These are phyloP conservation scores for Collybiopsis luxurians DNA, from an alignment of 768 basidiomycete species.

Conservation along the genomic window DNA sequence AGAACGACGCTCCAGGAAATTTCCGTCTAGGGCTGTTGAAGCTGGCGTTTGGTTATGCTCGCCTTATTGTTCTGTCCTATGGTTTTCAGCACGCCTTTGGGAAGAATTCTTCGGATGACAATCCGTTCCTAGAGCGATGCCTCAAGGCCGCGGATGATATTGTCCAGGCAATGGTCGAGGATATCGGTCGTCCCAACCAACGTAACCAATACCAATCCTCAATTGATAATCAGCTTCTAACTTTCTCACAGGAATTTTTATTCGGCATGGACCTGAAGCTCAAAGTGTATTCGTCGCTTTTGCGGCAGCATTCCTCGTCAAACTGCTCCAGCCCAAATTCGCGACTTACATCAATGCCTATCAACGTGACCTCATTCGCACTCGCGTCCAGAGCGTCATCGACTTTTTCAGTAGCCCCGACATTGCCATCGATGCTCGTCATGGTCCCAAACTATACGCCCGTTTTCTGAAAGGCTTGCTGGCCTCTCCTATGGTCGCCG, in stretches of 20 bases:
- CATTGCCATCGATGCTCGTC: constrained; percentile 76
- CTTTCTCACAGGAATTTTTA: constrained; percentile 41
- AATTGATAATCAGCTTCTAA: neutral
- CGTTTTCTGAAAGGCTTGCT: constrained; percentile 75
- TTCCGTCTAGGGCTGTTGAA: constrained; percentile 63
- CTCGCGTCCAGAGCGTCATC: constrained; percentile 61
- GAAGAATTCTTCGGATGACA: constrained; percentile 58
- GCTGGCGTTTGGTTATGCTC: constrained; percentile 64
- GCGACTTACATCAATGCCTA: constrained; percentile 55
- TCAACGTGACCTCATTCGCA: constrained; percentile 59
- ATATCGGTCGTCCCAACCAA: constrained; percentile 54
- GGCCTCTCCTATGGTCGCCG: constrained; percentile 49
- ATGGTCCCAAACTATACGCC: constrained; percentile 78
- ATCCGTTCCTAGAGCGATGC: constrained; percentile 65
- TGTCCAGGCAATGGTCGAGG: constrained; percentile 56
- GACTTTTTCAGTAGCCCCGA: constrained; percentile 66
- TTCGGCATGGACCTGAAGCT: constrained; percentile 75
- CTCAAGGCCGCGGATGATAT: constrained; percentile 65
- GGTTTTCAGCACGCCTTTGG: constrained; percentile 77
- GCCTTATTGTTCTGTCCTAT: constrained; percentile 68
- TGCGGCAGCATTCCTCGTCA: constrained; percentile 79
- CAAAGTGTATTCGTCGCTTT: constrained; percentile 80
- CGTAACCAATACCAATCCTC: constrained; percentile 31
- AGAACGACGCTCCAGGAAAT: constrained; percentile 49
- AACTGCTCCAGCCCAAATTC: constrained; percentile 83